Evolutionary conservation across 202 grass and related monocot genomes (phyloP).

Genomic region (Elaeis oleifera): DNA sequence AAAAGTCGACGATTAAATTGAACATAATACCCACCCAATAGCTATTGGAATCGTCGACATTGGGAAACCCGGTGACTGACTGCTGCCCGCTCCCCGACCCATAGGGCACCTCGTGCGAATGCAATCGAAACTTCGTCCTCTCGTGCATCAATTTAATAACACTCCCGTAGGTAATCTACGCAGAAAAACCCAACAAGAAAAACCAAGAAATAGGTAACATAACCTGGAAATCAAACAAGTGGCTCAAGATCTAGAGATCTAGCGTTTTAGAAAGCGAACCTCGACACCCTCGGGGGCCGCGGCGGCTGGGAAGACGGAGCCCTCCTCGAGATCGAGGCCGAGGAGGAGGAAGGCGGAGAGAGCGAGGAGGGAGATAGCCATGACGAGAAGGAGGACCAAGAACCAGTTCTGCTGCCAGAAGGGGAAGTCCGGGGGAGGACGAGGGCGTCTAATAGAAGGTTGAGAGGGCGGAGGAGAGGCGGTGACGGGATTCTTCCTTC

Average conservation of each 20-base stretch:
- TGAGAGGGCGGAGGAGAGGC: slow-evolving; percentile 1
- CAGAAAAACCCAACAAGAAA: slow-evolving; percentile 20
- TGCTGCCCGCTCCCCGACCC: slow-evolving; percentile 77
- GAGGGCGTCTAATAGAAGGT: neutral
- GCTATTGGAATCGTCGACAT: slow-evolving; percentile 63
- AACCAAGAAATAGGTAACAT: neutral
- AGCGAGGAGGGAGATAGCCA: slow-evolving; percentile 36
- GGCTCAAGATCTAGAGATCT: slow-evolving; percentile 26
- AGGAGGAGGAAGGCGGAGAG: slow-evolving; percentile 33
- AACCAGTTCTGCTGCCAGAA: slow-evolving; percentile 1
- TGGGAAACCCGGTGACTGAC: slow-evolving; percentile 60
- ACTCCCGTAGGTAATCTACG: slow-evolving; percentile 46
- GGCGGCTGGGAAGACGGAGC: slow-evolving; percentile 13
- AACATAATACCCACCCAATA: slow-evolving; percentile 47
- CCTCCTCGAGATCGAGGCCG: slow-evolving; percentile 16
- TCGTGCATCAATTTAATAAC: slow-evolving; percentile 77
- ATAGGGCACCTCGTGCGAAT: slow-evolving; percentile 74
- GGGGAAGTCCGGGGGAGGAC: neutral
- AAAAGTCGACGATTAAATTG: neutral
- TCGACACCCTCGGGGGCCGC: slow-evolving; percentile 25
- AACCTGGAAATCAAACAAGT: neutral
- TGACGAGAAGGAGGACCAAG: slow-evolving; percentile 20
- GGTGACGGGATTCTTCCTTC: slow-evolving; percentile 20
- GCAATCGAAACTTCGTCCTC: slow-evolving; percentile 65
- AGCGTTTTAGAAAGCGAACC: slow-evolving; percentile 17